phyloP scores from a whole-genome alignment of 345 rosid species.

The Arabidopsis suecica region DNA sequence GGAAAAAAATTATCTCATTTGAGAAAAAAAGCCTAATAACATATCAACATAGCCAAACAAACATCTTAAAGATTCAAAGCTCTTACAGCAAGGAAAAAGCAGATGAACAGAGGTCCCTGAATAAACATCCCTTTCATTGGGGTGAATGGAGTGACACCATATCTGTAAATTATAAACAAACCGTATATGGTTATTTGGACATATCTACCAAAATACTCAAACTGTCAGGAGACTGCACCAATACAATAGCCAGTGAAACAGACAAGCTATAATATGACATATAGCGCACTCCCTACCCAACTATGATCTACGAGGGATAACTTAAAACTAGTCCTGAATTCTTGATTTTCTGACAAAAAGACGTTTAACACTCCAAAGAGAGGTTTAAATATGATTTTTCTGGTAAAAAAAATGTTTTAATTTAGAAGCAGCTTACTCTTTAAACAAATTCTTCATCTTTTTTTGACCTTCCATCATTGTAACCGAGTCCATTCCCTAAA shows the following conservation, averaged over 20 bases:
- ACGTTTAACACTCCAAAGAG: neutral
- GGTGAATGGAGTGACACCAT: slow-evolving; percentile 80
- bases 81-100: slow-evolving; percentile 90
- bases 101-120: slow-evolving; percentile 77
- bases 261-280: neutral
- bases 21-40: slow-evolving; percentile 10
- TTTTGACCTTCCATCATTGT: slow-evolving; percentile 64
- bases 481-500: slow-evolving; percentile 60
- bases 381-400: neutral
- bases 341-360: neutral
- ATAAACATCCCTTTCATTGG: slow-evolving; percentile 83
- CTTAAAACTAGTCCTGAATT: neutral
- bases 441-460: slow-evolving; percentile 68
- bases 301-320: neutral
- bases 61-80: neutral
- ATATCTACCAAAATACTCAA: slow-evolving; percentile 4
- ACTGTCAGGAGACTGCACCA: slow-evolving; percentile 3
- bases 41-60: slow-evolving; percentile 20
- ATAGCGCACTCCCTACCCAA: neutral
- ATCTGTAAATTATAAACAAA: slow-evolving; percentile 52
- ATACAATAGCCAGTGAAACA: slow-evolving; percentile 1
- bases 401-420: neutral
- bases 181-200: slow-evolving; percentile 26
- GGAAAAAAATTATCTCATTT: neutral
- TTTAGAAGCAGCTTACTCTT: slow-evolving; percentile 62